These are phyloP conservation scores for Leersia perrieri DNA, from an alignment of 176 grass and related monocot species.

Conservation along the genomic window DNA sequence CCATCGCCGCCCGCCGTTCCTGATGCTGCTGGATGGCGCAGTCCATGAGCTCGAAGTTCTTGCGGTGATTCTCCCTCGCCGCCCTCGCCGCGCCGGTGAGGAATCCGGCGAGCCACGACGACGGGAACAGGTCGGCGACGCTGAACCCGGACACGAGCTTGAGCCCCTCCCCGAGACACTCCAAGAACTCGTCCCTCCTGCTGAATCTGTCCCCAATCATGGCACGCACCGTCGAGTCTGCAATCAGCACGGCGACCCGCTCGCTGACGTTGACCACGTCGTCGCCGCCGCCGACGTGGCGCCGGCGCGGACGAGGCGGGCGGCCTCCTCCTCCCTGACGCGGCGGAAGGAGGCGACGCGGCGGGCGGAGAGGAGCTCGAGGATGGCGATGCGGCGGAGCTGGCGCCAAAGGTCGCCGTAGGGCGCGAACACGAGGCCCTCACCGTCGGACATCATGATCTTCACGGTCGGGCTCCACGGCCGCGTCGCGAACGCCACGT, in stretches of 20 bases:
- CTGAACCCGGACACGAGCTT: constrained; percentile 31
- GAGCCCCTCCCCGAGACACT: not conserved
- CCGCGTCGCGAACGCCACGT: constrained; percentile 23
- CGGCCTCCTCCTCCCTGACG: constrained; percentile 31
- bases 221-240: constrained; percentile 27
- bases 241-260: constrained; percentile 10
- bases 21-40: constrained; percentile 38
- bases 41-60: constrained; percentile 28
- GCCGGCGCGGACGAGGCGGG: not conserved
- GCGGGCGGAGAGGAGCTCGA: constrained; percentile 20
- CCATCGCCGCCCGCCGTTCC: not conserved
- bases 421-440: constrained; percentile 25
- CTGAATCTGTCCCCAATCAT: constrained; percentile 36
- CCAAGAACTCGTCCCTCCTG: constrained; percentile 33
- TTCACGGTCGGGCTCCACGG: constrained; percentile 5
- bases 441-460: not conserved
- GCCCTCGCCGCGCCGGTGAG: not conserved
- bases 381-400: constrained; percentile 25
- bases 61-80: constrained; percentile 12
- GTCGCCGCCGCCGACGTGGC: not conserved
- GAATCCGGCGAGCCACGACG: constrained; percentile 1
- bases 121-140: constrained; percentile 41
- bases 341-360: constrained; percentile 37
- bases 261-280: constrained; percentile 23
- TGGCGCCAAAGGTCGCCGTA: constrained; percentile 32